phyloP scores from a whole-genome alignment of 1,284 basidiomycete species.

The Rhodotorula sp. region DNA sequence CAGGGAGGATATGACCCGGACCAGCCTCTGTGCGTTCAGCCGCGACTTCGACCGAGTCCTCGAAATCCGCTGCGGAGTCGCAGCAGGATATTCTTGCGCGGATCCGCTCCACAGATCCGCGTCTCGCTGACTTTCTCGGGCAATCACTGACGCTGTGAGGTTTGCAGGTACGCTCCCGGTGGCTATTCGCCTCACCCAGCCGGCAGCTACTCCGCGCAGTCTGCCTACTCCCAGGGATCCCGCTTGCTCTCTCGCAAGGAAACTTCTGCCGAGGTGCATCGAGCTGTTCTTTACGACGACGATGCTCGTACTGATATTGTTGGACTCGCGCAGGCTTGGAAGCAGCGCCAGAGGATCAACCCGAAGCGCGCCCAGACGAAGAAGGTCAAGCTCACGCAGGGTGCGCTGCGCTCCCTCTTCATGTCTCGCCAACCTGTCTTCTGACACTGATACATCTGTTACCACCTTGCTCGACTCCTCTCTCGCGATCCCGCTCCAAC shows the following conservation, averaged over 20 bases:
- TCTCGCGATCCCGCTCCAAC: no score
- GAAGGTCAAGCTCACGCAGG: conserved; percentile 82
- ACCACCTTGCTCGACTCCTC: no score
- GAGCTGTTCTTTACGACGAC: no score
- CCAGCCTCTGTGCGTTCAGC: conserved; percentile 17
- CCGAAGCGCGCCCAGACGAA: conserved; percentile 56
- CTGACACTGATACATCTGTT: no score
- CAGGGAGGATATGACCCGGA: conserved; percentile 21
- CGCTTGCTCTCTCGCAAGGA: conserved; percentile 20
- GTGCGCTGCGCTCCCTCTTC: conserved; percentile 10
- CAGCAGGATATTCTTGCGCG: neutral
- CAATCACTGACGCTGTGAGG: neutral
- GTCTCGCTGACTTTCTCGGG: neutral
- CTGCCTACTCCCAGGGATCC: neutral
- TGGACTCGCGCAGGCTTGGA: conserved; percentile 37
- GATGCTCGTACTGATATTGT: no score
- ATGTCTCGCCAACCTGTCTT: no score
- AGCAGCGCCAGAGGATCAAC: conserved; percentile 41
- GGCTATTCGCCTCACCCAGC: conserved; percentile 18
- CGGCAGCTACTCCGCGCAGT: conserved; percentile 14
- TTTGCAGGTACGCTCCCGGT: conserved; percentile 8
- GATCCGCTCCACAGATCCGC: neutral
- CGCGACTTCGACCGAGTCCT: no score
- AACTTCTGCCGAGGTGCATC: conserved; percentile 30
- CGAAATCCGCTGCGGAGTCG: neutral